Evolutionary conservation across 2,329 filamentous ascomycete species (phyloP), one percentile per base, ranked within the genome.

Genomic region (Hymenoscyphus scutula): DNA sequence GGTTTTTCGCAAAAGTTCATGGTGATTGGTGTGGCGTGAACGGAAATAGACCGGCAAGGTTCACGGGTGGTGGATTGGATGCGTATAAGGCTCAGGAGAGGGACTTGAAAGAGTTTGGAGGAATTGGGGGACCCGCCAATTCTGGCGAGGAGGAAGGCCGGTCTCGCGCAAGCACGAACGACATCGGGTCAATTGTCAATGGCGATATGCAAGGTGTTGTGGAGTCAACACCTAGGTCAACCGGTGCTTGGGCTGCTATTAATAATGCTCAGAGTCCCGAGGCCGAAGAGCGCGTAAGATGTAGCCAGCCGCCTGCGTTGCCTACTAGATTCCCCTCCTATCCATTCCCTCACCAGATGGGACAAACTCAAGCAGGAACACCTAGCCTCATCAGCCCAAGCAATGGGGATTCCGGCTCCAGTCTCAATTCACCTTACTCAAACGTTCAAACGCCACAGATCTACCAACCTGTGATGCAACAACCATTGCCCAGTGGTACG

Each of bases 81-180:
- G 82, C 85, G 67, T 87, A 82, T 73, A 80, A 79, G 64, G 73
- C 77, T 10, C 72, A 87, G 32, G 80, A 77, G 67, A 72, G 76
- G 57, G 85, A 87, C 69, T 76, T 89, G 1, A 61, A 67, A 7
- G 79, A 74, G 4, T 79, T 88, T 2, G 86, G 86, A n/a, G 67
- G 65, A 30, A 61, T 72, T 38, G 67, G 66, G 34, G 34, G 11
- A 37, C 34, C 34, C 11, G 3, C 8, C 41, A 68, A 71, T 53
- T 53, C 37, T 10, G 19, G 17, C 65, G 68, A 11, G 34, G 70
- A 72, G 19, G 64, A 68, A 38, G 56, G 56, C 5, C 65, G 64
- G 51, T 72, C 70, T 27, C 62, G 69, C 58, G 70, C 70, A 34
- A 73, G 70, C 34, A 71, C 69, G 25, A 72, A 68, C 56, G 72